Percentiles rank a stretch among this genome's conserved stretches.
Evolutionary conservation across 2,329 filamentous ascomycete species (phyloP).

Genomic region (Claviceps sp.): DNA sequence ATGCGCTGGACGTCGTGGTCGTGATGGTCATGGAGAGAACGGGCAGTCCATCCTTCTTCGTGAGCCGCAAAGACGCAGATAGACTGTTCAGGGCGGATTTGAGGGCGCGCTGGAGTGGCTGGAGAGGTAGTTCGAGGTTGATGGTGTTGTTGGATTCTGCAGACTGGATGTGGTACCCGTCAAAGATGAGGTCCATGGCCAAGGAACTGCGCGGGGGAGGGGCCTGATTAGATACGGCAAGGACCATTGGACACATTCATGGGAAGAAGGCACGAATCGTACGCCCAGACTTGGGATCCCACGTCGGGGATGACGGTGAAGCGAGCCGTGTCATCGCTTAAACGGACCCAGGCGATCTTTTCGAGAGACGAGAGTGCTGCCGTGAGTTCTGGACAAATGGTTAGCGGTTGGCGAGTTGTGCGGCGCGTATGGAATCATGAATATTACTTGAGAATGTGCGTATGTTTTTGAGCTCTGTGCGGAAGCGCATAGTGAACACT

Average conservation of each 20-base stretch:
- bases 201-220: slow-evolving; percentile 30
- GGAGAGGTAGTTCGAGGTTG: slow-evolving; percentile 89
- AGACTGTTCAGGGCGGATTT: slow-evolving; percentile 73
- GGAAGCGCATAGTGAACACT: slow-evolving; percentile 44
- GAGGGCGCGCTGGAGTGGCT: slow-evolving; percentile 77
- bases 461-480: slow-evolving; percentile 51
- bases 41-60: slow-evolving; percentile 81
- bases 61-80: slow-evolving; percentile 74
- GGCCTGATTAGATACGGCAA: not conserved
- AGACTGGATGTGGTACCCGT: slow-evolving; percentile 73
- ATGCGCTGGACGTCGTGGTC: slow-evolving; percentile 45
- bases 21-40: slow-evolving; percentile 83
- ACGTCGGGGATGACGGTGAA: slow-evolving; percentile 94
- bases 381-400: slow-evolving; percentile 39
- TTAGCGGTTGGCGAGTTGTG: not conserved
- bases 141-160: slow-evolving; percentile 75
- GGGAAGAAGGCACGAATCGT: slow-evolving; percentile 24
- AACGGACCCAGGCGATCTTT: slow-evolving; percentile 79
- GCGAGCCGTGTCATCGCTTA: slow-evolving; percentile 75
- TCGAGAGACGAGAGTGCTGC: slow-evolving; percentile 54
- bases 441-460: slow-evolving; percentile 48
- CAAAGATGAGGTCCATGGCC: slow-evolving; percentile 72
- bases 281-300: slow-evolving; percentile 94
- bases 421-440: not conserved
- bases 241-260: not conserved